Evolutionary conservation across 148 eudicot species (phyloP), one percentile per base, ranked within the genome.

Genomic region (Cornus kousa): DNA sequence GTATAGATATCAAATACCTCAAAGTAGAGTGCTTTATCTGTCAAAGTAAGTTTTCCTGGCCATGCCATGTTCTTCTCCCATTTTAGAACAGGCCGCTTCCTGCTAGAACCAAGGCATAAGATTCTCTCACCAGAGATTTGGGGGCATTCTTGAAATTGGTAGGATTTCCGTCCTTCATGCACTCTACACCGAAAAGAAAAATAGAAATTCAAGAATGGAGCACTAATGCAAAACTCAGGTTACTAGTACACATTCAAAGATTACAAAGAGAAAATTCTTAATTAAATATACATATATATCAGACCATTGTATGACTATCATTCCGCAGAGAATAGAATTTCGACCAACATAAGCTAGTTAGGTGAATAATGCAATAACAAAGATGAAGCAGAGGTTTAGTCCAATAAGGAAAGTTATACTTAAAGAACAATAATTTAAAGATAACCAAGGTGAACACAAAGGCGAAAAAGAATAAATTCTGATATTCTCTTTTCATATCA

Each of bases 31-130:
- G 97, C 94, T 74, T 78, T 91, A 77, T 94, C 95, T 24, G 98
- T 94, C 91, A 94, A 87, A 37, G 90, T 91, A 75, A 92, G 83
- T 81, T 91, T 91, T 80, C 98, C 98, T 3, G 98, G 98, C 94
- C 95, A 92, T 74, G 97, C 95, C 86, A 92, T 87, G 87, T 92
- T 91, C 75, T 90, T 88, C 78, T 94, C 91, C 98, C 98, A 94
- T 89, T 83, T 90, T 74, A 94, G 78, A 59, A 94, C 94, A 77
- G 97, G 97, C 74, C 89, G 95, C 88, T 90, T 90, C 83, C 88
- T 85, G 86, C 91, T 86, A 76, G 91, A 88, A 77, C 94, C 93
- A 77, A 90, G 87, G 80, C 97, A 91, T 68, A 94, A 80, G 83
- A 94, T 82, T 79, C 78, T 86, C 80, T 92, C 98, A 64, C 86